phyloP scores from a whole-genome alignment of 176 grass and related monocot genomes.

The Calamus simplicifolius region DNA sequence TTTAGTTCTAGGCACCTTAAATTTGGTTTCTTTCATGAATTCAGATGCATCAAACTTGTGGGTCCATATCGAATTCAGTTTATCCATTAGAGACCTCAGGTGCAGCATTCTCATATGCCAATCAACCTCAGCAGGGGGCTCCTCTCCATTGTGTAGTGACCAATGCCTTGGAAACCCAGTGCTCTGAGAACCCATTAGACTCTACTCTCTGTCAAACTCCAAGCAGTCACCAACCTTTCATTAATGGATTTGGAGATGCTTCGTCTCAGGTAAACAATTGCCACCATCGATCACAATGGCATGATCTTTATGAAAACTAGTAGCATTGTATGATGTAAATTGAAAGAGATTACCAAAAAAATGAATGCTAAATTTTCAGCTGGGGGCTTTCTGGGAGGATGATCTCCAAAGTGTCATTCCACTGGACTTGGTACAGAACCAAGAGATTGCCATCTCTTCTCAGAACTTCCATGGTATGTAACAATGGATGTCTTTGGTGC shows the following conservation, averaged over 20 bases:
- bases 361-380: conserved; percentile 28
- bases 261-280: conserved; percentile 54
- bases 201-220: conserved; percentile 35
- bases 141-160: conserved; percentile 19
- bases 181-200: conserved; percentile 33
- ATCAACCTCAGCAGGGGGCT: conserved; percentile 36
- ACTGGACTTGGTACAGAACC: conserved; percentile 41
- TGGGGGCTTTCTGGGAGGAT: conserved; percentile 80
- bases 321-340: conserved; percentile 4
- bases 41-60: conserved; percentile 63
- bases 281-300: background rate
- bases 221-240: conserved; percentile 27
- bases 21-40: conserved; percentile 10
- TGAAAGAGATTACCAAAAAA: background rate
- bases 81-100: conserved; percentile 60
- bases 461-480: conserved; percentile 48
- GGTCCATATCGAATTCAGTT: conserved; percentile 37
- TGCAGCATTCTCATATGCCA: conserved; percentile 36
- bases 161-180: conserved; percentile 8
- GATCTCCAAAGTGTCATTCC: conserved; percentile 63
- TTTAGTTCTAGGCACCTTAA: background rate
- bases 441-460: conserved; percentile 26
- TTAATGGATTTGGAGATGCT: conserved; percentile 38
- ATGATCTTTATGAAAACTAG: background rate
- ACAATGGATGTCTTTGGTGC: background rate